A percentile compares a stretch with the other conserved stretches of the same genome.
Conservation (phyloP, 148 eudicot species). For the Vaccinium vitisidaea region DNA sequence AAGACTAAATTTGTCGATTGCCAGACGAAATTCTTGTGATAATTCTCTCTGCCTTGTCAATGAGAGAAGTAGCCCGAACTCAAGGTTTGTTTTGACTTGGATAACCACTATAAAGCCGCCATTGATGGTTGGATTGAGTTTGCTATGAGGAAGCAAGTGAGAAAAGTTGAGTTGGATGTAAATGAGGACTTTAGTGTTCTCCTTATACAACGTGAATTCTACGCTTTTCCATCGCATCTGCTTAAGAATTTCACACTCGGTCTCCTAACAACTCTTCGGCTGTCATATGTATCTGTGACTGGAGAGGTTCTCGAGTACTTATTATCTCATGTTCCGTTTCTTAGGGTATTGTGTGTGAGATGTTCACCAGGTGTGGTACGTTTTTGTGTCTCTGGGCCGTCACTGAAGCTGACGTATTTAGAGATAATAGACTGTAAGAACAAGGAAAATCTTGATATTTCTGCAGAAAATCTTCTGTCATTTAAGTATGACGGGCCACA, state of each 20-base stretch:
- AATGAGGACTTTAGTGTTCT: background rate
- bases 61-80: background rate
- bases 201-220: background rate
- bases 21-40: background rate
- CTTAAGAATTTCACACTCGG: background rate
- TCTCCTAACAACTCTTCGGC: background rate
- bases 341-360: background rate
- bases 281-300: background rate
- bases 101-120: background rate
- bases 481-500: background rate
- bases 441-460: background rate
- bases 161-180: background rate
- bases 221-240: background rate
- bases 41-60: background rate
- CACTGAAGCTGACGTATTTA: background rate
- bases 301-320: background rate
- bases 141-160: background rate
- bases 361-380: background rate
- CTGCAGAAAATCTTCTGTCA: background rate
- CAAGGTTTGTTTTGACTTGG: background rate
- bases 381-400: background rate
- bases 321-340: background rate
- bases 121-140: background rate
- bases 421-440: background rate
- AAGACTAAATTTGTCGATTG: too few relatives aligned